A percentile compares a stretch with the other conserved stretches of the same genome.
Conservation (phyloP, 75 land plant species). For the Pinus taeda region DNA sequence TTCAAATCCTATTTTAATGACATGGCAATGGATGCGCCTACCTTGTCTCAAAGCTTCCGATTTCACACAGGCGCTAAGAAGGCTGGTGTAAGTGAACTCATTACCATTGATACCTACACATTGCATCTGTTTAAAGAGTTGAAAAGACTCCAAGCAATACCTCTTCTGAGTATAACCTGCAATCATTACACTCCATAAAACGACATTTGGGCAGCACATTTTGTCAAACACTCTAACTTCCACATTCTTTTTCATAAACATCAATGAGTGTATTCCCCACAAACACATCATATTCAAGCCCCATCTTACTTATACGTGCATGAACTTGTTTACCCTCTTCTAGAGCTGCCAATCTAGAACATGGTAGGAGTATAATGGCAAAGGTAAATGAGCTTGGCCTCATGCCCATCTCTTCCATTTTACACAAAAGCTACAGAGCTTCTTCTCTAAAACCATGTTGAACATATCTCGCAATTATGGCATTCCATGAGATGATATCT, state of each 20-base stretch:
- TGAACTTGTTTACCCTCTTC: not conserved
- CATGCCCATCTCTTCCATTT: not conserved
- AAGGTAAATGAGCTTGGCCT: not conserved
- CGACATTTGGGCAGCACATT: not conserved
- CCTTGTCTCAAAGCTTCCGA: slow-evolving; percentile 32
- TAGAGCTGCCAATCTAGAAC: not conserved
- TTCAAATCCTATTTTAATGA: slow-evolving; percentile 20
- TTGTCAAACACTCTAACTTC: not conserved
- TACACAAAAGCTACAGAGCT: not conserved
- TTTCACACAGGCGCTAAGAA: slow-evolving; percentile 46
- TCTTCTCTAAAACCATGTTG: not conserved
- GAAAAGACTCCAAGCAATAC: slow-evolving; percentile 19
- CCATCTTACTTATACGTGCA: not conserved
- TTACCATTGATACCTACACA: slow-evolving; percentile 14
- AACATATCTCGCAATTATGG: not conserved
- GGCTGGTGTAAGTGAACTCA: slow-evolving; percentile 44
- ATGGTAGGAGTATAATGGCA: not conserved
- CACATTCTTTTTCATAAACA: not conserved
- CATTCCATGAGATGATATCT: not conserved
- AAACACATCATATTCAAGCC: not conserved
- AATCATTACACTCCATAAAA: not conserved
- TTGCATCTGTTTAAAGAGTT: slow-evolving; percentile 39
- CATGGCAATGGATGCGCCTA: slow-evolving; percentile 38
- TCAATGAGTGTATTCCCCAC: not conserved
- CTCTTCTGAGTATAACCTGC: not conserved